Conservation (phyloP, 192 early-diverging fungal genomes). For the Ambispora gerdemannii region DNA sequence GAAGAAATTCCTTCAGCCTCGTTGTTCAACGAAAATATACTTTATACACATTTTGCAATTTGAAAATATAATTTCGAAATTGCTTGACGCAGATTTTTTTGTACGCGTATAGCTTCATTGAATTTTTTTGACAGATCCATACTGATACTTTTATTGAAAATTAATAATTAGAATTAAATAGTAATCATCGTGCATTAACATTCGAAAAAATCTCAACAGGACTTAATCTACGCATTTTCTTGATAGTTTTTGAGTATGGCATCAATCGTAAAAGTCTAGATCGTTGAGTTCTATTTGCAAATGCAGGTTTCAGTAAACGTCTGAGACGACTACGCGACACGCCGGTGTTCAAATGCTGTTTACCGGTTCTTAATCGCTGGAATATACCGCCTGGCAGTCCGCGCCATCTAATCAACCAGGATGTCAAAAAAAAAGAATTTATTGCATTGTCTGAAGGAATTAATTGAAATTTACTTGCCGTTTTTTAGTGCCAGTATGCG, state of each 20-base stretch:
- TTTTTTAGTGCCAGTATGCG: neutral
- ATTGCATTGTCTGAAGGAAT: neutral
- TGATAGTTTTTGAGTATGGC: slow-evolving; percentile 5
- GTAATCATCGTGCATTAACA: too few species aligned
- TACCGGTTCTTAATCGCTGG: slow-evolving; percentile 12
- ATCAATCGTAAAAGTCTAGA: slow-evolving; percentile 7
- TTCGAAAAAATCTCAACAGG: too few species aligned
- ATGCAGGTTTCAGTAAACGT: neutral
- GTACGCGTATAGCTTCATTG: too few species aligned
- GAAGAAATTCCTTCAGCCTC: too few species aligned
- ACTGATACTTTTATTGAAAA: too few species aligned
- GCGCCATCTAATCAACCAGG: slow-evolving; percentile 14
- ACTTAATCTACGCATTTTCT: too few species aligned
- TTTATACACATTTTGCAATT: too few species aligned
- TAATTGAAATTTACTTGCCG: neutral
- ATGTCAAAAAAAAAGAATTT: neutral
- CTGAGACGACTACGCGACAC: slow-evolving; percentile 9
- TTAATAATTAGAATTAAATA: too few species aligned
- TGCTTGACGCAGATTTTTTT: too few species aligned
- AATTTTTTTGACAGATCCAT: too few species aligned
- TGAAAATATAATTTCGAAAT: too few species aligned
- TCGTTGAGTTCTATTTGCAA: neutral
- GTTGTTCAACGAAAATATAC: too few species aligned
- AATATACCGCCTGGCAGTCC: neutral
- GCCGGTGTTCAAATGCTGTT: slow-evolving; percentile 20